Conservation (phyloP, 2,329 filamentous ascomycete genomes). For the Aspergillus intermedius region DNA sequence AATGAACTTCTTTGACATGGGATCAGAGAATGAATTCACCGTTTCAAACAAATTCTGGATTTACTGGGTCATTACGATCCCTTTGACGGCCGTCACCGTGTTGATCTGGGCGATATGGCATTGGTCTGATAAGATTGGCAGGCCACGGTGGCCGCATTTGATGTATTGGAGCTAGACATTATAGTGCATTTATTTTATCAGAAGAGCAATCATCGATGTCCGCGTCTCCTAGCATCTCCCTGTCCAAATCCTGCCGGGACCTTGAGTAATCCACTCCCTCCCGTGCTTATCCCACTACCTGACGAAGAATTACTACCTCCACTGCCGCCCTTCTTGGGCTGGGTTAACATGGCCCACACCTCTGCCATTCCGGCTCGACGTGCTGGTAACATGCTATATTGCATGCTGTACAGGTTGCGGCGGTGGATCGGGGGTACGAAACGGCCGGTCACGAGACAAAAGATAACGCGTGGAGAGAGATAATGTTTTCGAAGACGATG, state of each 20-base stretch:
- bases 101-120: conserved; percentile 19
- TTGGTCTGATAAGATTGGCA: conserved; percentile 4
- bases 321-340: conserved; percentile 30
- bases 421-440: conserved; percentile 94
- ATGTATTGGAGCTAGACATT: background rate
- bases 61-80: conserved; percentile 26
- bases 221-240: conserved; percentile 26
- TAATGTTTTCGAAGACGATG: conserved; percentile 93
- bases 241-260: conserved; percentile 28
- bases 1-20: conserved; percentile 29
- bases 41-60: conserved; percentile 24
- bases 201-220: conserved; percentile 22
- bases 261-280: conserved; percentile 24
- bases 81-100: conserved; percentile 22
- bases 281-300: conserved; percentile 17
- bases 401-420: conserved; percentile 88
- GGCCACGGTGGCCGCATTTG: too few relatives aligned
- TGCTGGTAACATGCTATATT: conserved; percentile 95
- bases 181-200: background rate
- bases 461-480: conserved; percentile 76
- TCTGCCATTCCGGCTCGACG: conserved; percentile 72
- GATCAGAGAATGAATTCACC: conserved; percentile 13
- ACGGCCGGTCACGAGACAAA: conserved; percentile 80
- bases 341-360: conserved; percentile 70
- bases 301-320: conserved; percentile 19